Evolutionary conservation across 148 eudicot genomes (phyloP), one percentile per base, ranked within the genome.

Genomic region (Camellia granthamiana): DNA sequence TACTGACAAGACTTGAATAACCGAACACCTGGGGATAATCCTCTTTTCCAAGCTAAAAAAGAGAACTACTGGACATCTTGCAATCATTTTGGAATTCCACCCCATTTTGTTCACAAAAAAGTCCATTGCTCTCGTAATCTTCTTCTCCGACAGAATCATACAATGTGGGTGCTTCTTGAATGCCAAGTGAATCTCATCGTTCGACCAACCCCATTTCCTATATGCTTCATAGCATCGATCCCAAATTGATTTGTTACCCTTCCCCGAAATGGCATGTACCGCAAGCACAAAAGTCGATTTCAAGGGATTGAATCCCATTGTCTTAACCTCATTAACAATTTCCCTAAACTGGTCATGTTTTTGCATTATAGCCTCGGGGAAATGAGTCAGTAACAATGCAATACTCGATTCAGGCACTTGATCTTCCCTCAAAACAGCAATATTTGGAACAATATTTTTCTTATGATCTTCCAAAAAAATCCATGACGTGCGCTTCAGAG

Each of bases 291-390:
- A 56, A 14, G 16, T 56, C 60, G 60, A 9, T 56, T 76, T 76
- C 55, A n/a, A 61, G 6, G 68, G 68, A 21, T 76, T 55, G 44
- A 76, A 61, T 43, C 68, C 78, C 69, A 76, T 76, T 43, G 42
- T 38, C 69, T 60, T 76, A n/a, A 21, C 78, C 63, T 61, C 44
- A 19, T 43, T 42, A 60, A 76, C 68, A 16, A 63, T 62, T 42
- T 8, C 69, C 67, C 51, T 44, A 42, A 76, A 60, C 47, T 76
- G 12, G 52, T 43, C 78, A 61, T 42, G 67, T 15, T 44, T 76
- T 61, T 61, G 68, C 52, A 76, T 41, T 38, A 76, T 7, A 16
- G 47, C 30, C 52, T 15, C 5, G 0, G 69, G 68, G 19, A 19
- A 61, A 76, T 76, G 65, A 11, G 9, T 14, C 14, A 59, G 5